phyloP scores from a whole-genome alignment of 176 grass and related monocot genomes.

The Ensete ventricosum region DNA sequence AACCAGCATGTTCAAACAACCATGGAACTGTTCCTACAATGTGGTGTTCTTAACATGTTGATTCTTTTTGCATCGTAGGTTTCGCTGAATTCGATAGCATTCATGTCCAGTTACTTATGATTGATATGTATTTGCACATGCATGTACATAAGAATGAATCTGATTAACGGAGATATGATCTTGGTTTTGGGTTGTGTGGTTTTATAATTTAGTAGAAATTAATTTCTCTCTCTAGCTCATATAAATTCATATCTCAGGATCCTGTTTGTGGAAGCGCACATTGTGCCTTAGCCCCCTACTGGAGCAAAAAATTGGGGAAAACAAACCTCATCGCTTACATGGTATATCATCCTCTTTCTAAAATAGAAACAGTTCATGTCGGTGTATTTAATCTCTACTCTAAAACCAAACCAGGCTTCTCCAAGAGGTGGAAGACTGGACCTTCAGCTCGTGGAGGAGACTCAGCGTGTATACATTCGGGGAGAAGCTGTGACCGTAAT shows the following conservation, averaged over 20 bases:
- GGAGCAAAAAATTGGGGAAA: slow-evolving; percentile 64
- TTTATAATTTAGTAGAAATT: no score
- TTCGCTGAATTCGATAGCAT: no score
- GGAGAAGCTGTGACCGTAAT: slow-evolving; percentile 71
- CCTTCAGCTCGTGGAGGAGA: slow-evolving; percentile 39
- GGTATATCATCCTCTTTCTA: slow-evolving; percentile 20
- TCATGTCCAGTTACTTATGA: no score
- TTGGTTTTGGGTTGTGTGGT: no score
- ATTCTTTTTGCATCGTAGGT: no score
- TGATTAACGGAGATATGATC: no score
- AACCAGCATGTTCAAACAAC: no score
- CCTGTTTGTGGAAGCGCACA: slow-evolving; percentile 65
- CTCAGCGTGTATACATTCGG: slow-evolving; percentile 41
- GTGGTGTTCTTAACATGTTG: no score
- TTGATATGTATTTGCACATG: no score
- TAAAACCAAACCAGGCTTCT: slow-evolving; percentile 35
- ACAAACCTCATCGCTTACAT: slow-evolving; percentile 45
- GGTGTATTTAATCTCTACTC: background rate
- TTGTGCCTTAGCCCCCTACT: slow-evolving; percentile 58
- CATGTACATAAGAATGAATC: no score
- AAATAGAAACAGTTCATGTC: background rate
- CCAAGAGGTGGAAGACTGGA: slow-evolving; percentile 48
- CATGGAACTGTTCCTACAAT: no score
- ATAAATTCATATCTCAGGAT: slow-evolving; percentile 30
- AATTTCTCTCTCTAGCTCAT: background rate